Evolutionary conservation across 345 rosid genomes (phyloP).

Genomic region (Psidium guajava): DNA sequence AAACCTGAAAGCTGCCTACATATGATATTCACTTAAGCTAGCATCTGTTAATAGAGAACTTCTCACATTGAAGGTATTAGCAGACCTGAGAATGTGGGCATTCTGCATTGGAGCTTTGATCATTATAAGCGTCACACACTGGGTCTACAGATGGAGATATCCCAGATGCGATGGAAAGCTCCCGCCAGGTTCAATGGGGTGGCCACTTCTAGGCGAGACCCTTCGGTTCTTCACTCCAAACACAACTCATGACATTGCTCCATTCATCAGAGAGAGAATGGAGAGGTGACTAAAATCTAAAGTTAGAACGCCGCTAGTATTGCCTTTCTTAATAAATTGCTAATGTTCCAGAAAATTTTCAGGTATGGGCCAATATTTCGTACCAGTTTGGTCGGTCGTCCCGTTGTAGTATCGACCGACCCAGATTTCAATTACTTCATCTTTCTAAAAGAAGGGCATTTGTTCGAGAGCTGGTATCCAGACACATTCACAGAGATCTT

Average conservation of each 20-base stretch:
- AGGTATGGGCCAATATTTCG: conserved; percentile 81
- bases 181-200: conserved; percentile 97
- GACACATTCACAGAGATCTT: conserved; percentile 86
- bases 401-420: conserved; percentile 77
- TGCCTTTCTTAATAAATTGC: not conserved
- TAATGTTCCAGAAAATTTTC: conserved; percentile 3
- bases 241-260: conserved; percentile 49
- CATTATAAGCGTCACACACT: conserved; percentile 34
- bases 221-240: conserved; percentile 62
- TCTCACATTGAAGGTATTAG: not conserved
- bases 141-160: conserved; percentile 63
- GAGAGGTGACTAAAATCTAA: conserved; percentile 29
- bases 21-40: not conserved
- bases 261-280: conserved; percentile 60
- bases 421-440: conserved; percentile 76
- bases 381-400: conserved; percentile 79
- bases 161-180: conserved; percentile 87
- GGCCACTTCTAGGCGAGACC: conserved; percentile 77
- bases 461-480: conserved; percentile 94
- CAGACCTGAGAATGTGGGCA: conserved; percentile 17
- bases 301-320: not conserved
- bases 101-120: conserved; percentile 42
- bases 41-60: not conserved
- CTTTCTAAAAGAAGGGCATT: conserved; percentile 82
- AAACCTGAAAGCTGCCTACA: not conserved